phyloP scores from a whole-genome alignment of 306 rosid species.

The Glycine soja region DNA sequence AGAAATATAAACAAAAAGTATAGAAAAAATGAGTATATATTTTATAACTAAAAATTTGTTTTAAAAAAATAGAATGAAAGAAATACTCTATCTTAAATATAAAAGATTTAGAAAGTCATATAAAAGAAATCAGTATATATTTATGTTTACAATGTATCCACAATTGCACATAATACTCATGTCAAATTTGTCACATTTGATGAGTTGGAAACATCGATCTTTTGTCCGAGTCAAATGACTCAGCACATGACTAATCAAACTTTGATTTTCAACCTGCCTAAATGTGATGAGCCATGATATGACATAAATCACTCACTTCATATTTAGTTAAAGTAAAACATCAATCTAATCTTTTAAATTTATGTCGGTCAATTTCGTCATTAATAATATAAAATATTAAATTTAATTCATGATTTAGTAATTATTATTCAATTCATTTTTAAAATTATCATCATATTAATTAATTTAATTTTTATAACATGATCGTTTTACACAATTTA shows the following conservation, averaged over 20 bases:
- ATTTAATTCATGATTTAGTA: background rate
- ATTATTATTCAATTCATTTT: background rate
- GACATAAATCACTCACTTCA: slow-evolving; percentile 1
- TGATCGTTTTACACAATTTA: background rate
- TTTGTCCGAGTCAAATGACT: background rate
- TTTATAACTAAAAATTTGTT: no score
- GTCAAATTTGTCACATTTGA: background rate
- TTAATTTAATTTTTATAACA: background rate
- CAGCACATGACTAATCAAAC: slow-evolving; percentile 16
- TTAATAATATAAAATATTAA: background rate
- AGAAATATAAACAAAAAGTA: background rate
- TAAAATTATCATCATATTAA: background rate
- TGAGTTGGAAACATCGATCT: background rate
- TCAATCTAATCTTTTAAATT: background rate
- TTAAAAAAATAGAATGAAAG: no score
- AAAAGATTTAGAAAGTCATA: background rate
- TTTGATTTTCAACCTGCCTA: background rate
- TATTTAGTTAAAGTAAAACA: slow-evolving; percentile 2
- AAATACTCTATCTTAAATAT: no score
- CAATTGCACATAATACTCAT: background rate
- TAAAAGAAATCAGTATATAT: background rate
- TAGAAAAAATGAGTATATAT: background rate
- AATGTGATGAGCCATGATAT: background rate
- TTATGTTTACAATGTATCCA: background rate
- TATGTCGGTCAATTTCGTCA: background rate